phyloP scores from a whole-genome alignment of 352 stramenopile species.

The Phytophthora brassicae region DNA sequence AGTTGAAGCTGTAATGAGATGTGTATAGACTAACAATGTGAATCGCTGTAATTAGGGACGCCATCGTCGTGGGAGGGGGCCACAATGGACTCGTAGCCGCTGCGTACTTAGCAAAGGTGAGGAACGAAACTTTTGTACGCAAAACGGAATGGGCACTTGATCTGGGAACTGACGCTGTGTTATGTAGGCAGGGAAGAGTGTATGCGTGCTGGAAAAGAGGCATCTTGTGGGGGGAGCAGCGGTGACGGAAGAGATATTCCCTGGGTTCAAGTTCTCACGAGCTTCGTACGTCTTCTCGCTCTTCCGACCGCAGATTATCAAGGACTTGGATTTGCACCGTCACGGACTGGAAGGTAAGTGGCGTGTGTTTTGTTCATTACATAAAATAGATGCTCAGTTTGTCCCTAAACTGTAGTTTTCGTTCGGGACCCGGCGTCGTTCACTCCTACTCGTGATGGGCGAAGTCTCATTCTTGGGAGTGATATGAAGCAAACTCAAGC shows the following conservation, averaged over 20 bases:
- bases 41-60: constrained; percentile 51
- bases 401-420: constrained; percentile 46
- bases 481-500: constrained; percentile 76
- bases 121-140: background rate
- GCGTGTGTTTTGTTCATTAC: background rate
- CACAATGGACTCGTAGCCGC: constrained; percentile 90
- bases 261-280: constrained; percentile 90
- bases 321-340: constrained; percentile 79
- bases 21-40: background rate
- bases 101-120: constrained; percentile 84
- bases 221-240: constrained; percentile 87
- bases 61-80: constrained; percentile 86
- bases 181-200: constrained; percentile 69
- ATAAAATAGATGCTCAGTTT: background rate
- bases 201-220: constrained; percentile 88
- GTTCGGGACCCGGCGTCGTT: constrained; percentile 87
- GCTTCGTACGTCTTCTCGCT: constrained; percentile 91
- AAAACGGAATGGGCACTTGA: too few relatives aligned
- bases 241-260: constrained; percentile 91
- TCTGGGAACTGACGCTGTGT: background rate
- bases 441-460: constrained; percentile 76
- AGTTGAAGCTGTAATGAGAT: background rate
- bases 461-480: constrained; percentile 78
- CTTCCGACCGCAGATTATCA: constrained; percentile 89
- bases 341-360: constrained; percentile 72